Percentiles rank a stretch among this genome's conserved stretches.
phyloP scores from a whole-genome alignment of 345 rosid species.

The Heritiera fomes region DNA sequence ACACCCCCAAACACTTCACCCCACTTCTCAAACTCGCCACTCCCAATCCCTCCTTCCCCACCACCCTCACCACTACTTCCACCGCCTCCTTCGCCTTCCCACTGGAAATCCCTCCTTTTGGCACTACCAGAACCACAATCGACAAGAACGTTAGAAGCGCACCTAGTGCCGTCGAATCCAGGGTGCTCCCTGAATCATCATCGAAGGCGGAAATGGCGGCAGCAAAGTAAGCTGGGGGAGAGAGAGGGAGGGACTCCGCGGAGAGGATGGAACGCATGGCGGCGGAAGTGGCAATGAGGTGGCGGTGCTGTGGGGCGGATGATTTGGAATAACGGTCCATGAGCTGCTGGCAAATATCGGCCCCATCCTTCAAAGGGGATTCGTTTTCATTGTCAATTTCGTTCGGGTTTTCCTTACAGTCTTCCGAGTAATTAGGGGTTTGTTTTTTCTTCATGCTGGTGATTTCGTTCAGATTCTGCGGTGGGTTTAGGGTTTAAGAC shows the following conservation, averaged over 20 bases:
- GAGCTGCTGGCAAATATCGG: slow-evolving; percentile 80
- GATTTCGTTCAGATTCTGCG: neutral
- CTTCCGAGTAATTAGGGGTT: neutral
- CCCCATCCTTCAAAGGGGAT: slow-evolving; percentile 20
- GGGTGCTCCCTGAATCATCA: slow-evolving; percentile 33
- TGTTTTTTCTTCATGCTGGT: neutral
- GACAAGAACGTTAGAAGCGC: slow-evolving; percentile 72
- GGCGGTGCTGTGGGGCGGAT: slow-evolving; percentile 84
- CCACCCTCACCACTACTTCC: slow-evolving; percentile 47
- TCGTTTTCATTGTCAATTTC: slow-evolving; percentile 22
- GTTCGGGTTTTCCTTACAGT: neutral
- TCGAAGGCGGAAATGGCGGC: slow-evolving; percentile 69
- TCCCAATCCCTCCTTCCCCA: slow-evolving; percentile 53
- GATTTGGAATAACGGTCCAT: slow-evolving; percentile 87
- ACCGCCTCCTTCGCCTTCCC: slow-evolving; percentile 45
- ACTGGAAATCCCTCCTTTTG: slow-evolving; percentile 49
- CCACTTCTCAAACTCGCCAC: slow-evolving; percentile 66
- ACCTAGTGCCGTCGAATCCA: slow-evolving; percentile 57
- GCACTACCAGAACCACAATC: slow-evolving; percentile 57
- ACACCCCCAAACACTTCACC: slow-evolving; percentile 77
- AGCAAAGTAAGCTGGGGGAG: slow-evolving; percentile 68
- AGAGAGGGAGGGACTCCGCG: slow-evolving; percentile 57
- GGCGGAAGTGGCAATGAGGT: slow-evolving; percentile 83
- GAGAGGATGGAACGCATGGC: slow-evolving; percentile 85
- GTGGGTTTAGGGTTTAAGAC: slow-evolving; percentile 17